Evolutionary conservation across 805 yeast species (phyloP).

Genomic region (Ogataea glucozyma): DNA sequence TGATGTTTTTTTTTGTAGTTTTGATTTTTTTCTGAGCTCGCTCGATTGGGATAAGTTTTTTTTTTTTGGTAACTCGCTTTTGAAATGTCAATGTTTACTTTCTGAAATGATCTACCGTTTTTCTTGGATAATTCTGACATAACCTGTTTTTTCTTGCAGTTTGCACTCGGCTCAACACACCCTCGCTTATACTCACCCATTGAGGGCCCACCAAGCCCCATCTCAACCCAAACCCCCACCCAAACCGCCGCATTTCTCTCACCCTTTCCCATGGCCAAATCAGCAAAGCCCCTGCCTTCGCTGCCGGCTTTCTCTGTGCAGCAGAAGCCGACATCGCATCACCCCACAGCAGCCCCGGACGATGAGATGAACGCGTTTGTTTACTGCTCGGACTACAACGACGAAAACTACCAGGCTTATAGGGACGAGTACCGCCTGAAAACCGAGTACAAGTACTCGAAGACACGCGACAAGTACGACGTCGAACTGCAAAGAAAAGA

Average conservation of each 20-base stretch:
- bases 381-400: conserved; percentile 31
- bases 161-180: no score
- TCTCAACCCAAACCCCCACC: background rate
- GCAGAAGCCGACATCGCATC: conserved; percentile 1
- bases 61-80: background rate
- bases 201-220: conserved; percentile 4
- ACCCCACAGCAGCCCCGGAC: conserved; percentile 10
- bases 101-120: conserved; percentile 5
- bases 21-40: background rate
- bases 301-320: conserved; percentile 24
- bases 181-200: background rate
- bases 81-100: conserved; percentile 10
- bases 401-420: conserved; percentile 31
- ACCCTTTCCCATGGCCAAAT: conserved; percentile 16
- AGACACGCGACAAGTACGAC: conserved; percentile 28
- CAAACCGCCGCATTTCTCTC: background rate
- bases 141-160: no score
- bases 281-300: conserved; percentile 24
- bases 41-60: background rate
- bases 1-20: background rate
- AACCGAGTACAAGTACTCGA: conserved; percentile 31
- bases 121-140: no score
- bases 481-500: conserved; percentile 60
- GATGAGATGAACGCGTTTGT: conserved; percentile 31
- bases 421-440: conserved; percentile 28